Evolutionary conservation across 768 basidiomycete genomes (phyloP).

Genomic region (Pleurotus tuoliensis): DNA sequence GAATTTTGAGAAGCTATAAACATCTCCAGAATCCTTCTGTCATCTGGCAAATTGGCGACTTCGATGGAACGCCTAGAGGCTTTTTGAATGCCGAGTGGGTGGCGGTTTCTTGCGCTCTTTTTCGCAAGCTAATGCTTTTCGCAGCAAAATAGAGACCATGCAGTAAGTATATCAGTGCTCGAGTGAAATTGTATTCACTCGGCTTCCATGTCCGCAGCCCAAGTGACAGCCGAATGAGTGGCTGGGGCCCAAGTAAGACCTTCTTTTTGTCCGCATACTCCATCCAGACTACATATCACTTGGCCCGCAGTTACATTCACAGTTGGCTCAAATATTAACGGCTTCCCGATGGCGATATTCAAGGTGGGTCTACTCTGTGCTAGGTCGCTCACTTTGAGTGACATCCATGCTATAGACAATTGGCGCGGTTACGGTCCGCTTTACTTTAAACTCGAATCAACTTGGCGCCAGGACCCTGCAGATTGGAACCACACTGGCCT

Average conservation of each 20-base stretch:
- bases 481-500: conserved; percentile 33
- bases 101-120: conserved; percentile 8
- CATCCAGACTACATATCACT: no score
- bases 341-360: conserved; percentile 35
- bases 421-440: conserved; percentile 26
- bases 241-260: conserved; percentile 26
- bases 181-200: no score
- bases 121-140: neutral
- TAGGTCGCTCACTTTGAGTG: no score
- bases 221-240: conserved; percentile 29
- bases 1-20: neutral
- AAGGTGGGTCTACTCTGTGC: conserved; percentile 16
- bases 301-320: conserved; percentile 24
- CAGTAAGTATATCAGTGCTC: conserved; percentile 20
- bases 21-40: conserved; percentile 19
- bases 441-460: conserved; percentile 25
- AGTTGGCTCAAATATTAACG: conserved; percentile 20
- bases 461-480: conserved; percentile 29
- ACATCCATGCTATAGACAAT: conserved; percentile 16
- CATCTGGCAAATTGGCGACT: conserved; percentile 35
- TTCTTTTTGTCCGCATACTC: neutral
- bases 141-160: conserved; percentile 30
- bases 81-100: conserved; percentile 32
- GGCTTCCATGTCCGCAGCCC: conserved; percentile 17
- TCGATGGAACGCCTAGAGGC: conserved; percentile 32